Evolutionary conservation across 495 filamentous ascomycete species (phyloP).

Genomic region (Hypoxylon trugodes): DNA sequence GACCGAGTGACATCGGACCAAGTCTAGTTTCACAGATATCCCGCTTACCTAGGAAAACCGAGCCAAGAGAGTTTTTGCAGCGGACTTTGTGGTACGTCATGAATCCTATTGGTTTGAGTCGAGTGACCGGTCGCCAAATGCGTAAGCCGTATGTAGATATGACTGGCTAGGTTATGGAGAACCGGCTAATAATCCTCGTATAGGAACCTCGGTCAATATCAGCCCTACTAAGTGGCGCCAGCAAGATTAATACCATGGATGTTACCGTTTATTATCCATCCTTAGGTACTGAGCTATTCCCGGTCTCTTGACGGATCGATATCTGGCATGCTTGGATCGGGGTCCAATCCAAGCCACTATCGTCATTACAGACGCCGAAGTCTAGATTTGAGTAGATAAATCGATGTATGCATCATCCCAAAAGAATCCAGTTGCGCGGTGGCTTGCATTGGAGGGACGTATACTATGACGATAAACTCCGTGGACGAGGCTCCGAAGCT

Average conservation of each 20-base stretch:
- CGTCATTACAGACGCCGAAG: not conserved
- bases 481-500: too few relatives aligned
- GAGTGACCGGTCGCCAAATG: not conserved
- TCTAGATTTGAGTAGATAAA: not conserved
- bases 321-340: not conserved
- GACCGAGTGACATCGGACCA: not conserved
- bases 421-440: not conserved
- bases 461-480: too few relatives aligned
- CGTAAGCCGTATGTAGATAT: not conserved
- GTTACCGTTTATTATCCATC: not conserved
- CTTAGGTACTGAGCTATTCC: not conserved
- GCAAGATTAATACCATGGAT: not conserved
- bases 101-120: constrained; percentile 5
- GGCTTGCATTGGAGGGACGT: too few relatives aligned
- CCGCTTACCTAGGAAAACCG: constrained; percentile 6
- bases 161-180: not conserved
- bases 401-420: not conserved
- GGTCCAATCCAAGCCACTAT: not conserved
- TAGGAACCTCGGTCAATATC: constrained; percentile 12
- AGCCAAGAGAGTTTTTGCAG: constrained; percentile 1
- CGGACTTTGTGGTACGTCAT: not conserved
- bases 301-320: not conserved
- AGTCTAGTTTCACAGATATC: not conserved
- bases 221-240: constrained; percentile 23
- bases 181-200: not conserved